Evolutionary conservation across 768 basidiomycete species (phyloP), one percentile per base, ranked within the genome.

Genomic region (Auricularia sp.): DNA sequence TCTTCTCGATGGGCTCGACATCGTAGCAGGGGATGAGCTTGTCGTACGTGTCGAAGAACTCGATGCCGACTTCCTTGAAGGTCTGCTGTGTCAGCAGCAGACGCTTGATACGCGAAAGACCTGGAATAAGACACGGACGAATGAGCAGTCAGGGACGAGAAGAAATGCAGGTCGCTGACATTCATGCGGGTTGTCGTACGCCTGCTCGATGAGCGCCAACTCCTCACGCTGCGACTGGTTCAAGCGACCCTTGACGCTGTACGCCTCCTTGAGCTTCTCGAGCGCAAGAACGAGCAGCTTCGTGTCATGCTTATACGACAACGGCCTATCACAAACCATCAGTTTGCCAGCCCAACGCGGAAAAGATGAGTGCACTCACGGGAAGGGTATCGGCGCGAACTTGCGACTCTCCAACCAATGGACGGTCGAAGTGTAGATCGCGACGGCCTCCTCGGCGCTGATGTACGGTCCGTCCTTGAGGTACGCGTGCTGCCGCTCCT

Each of bases 391-490:
- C 2, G 97, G 96, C 5, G 94, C 90, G 76, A 98, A 98, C 75
- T 98, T 98, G 70, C 96, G 85, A 71, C 90, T 93, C 76, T 99
- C 97, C 29, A 99, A 81, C 97, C 97, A 99, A 76, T 99, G 96
- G 2, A 98, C 96, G 0, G 96, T 98, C 10, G 95, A 93, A 0
- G 96, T 96, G 76, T 98, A 99, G 72, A 98, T 94, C 3, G 97
- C 97, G 24, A 98, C 96, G 63, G 96, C 97, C 73, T 98, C 97
- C 75, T 98, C 97, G 13, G 96, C 94, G 69, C 92, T 96, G 76
- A 99, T 94, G 74, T 99, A 98, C 5, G 97, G 97, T 62, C 97
- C 97, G 75, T 99, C 97, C 80, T 99, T 98, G 68, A 99, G 86
- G 74, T 99, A 99, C 3, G 90, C 95, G 71, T 99, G 96, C 75